A percentile compares a stretch with the other conserved stretches of the same genome.
Conservation (phyloP, 108 stramenopile genomes). For the Seminavis robusta region DNA sequence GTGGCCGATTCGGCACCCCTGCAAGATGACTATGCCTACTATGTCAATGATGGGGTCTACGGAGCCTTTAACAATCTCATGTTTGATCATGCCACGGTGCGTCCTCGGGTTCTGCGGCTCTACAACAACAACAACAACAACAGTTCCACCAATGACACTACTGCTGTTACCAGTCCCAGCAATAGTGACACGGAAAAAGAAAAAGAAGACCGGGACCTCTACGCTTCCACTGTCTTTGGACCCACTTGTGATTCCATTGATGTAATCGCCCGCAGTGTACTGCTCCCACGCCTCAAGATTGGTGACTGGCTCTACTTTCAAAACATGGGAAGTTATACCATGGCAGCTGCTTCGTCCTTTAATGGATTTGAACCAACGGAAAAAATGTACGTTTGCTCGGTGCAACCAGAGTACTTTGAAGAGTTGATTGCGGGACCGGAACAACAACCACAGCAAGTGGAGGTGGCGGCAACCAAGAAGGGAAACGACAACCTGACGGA, state of each 20-base stretch:
- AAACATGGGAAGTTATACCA: slow-evolving; percentile 93
- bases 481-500: no score
- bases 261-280: slow-evolving; percentile 66
- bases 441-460: neutral
- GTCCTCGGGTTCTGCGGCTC: slow-evolving; percentile 58
- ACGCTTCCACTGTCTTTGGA: slow-evolving; percentile 83
- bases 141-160: no score
- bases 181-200: slow-evolving; percentile 32
- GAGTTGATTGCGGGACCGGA: slow-evolving; percentile 17
- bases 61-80: slow-evolving; percentile 93
- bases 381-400: slow-evolving; percentile 73
- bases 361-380: slow-evolving; percentile 79
- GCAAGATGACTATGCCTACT: slow-evolving; percentile 80
- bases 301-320: slow-evolving; percentile 92
- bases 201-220: slow-evolving; percentile 41
- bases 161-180: slow-evolving; percentile 29
- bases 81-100: slow-evolving; percentile 83
- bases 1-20: slow-evolving; percentile 54
- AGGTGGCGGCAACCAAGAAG: no score
- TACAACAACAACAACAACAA: slow-evolving; percentile 4
- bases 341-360: slow-evolving; percentile 74
- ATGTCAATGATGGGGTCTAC: slow-evolving; percentile 92
- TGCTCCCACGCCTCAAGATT: slow-evolving; percentile 68
- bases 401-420: slow-evolving; percentile 60
- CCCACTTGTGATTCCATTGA: slow-evolving; percentile 92